phyloP scores from a whole-genome alignment of 495 filamentous ascomycete species.

The Trichoderma virens region DNA sequence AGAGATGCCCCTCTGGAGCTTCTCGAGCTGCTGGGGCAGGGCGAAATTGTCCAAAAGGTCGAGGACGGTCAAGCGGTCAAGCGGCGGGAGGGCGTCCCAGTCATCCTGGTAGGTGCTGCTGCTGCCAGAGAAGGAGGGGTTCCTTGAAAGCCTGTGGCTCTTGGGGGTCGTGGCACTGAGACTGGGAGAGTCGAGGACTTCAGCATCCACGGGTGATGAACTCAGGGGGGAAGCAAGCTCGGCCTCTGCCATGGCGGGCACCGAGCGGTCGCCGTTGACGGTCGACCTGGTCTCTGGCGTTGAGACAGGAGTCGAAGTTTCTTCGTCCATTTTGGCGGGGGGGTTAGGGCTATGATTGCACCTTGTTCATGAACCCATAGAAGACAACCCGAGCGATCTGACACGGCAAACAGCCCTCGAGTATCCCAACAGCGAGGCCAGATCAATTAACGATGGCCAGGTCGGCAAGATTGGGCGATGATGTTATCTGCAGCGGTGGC shows the following conservation, averaged over 20 bases:
- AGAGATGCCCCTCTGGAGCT: slow-evolving; percentile 68
- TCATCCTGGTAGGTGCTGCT: slow-evolving; percentile 79
- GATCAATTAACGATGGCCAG: background rate
- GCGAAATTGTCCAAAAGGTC: slow-evolving; percentile 93
- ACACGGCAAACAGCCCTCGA: background rate
- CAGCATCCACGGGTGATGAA: slow-evolving; percentile 33
- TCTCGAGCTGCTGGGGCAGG: slow-evolving; percentile 79
- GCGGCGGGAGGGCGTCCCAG: slow-evolving; percentile 74
- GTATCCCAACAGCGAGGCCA: background rate
- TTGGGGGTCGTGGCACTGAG: slow-evolving; percentile 36
- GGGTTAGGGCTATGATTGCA: slow-evolving; percentile 9
- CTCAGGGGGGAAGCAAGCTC: slow-evolving; percentile 16
- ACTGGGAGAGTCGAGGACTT: slow-evolving; percentile 33
- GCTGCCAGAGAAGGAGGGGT: slow-evolving; percentile 66
- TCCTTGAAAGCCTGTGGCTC: slow-evolving; percentile 55
- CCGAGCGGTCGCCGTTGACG: background rate
- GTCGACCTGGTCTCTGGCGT: slow-evolving; percentile 31
- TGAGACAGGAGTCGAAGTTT: slow-evolving; percentile 27
- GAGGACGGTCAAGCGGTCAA: slow-evolving; percentile 88
- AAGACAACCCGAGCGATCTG: background rate
- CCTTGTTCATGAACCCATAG: background rate
- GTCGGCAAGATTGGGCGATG: slow-evolving; percentile 19
- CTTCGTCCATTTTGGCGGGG: slow-evolving; percentile 41
- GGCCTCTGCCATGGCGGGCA: background rate
- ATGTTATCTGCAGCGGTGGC: slow-evolving; percentile 18